Evolutionary conservation across 495 filamentous ascomycete species (phyloP).

Genomic region (Xylaria castorea): DNA sequence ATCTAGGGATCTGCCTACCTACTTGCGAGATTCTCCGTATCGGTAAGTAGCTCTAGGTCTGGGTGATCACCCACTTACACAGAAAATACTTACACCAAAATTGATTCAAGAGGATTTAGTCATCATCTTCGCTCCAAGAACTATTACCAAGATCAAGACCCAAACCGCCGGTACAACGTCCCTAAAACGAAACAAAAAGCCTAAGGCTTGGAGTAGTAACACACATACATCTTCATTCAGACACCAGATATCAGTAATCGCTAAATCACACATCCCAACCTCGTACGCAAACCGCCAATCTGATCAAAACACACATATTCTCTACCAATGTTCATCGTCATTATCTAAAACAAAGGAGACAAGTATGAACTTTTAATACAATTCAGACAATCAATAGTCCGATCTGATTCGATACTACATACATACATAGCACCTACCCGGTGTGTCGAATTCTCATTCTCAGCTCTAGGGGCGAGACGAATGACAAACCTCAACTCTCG

Average conservation of each 20-base stretch:
- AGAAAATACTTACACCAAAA: no score
- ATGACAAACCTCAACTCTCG: not conserved
- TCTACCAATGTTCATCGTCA: conserved; percentile 11
- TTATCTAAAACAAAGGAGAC: conserved; percentile 4
- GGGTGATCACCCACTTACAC: no score
- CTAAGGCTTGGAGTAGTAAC: no score
- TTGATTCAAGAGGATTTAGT: no score
- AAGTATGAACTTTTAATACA: conserved; percentile 7
- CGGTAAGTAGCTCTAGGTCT: no score
- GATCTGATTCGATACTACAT: not conserved
- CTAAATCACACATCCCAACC: not conserved
- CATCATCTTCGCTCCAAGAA: no score
- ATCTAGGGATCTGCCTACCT: no score
- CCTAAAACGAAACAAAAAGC: no score
- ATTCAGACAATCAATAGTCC: not conserved
- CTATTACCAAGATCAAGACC: not conserved
- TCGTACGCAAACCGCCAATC: not conserved
- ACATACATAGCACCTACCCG: not conserved
- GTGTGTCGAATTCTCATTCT: not conserved
- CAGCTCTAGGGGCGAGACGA: not conserved
- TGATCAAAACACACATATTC: not conserved
- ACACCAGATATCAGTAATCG: not conserved
- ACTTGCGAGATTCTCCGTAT: no score
- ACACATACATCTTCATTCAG: not conserved
- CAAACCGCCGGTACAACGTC: not conserved